Evolutionary conservation across 2,329 filamentous ascomycete genomes (phyloP), one percentile per base, ranked within the genome.

Genomic region (Bipolaris bicolor): DNA sequence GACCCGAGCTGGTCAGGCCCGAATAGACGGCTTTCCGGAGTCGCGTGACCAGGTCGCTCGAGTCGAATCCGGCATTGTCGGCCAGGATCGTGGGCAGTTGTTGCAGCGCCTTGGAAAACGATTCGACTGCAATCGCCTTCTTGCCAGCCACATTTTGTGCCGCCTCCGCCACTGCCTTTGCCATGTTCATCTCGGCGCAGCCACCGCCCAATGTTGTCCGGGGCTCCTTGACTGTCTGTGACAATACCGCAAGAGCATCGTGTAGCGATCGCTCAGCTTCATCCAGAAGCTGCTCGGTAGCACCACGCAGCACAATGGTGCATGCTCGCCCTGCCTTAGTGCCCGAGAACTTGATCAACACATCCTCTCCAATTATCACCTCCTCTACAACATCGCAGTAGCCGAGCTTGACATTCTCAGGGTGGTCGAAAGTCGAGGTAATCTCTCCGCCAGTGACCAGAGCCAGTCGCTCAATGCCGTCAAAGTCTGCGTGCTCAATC

Each of bases 101-200:
- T 71, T 93, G 88, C 58, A 99, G 84, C 29, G 95, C 95, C 56
- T 89, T 84, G 22, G 94, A 91, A 75, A 98, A 99, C 4, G 91
- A 87, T 62, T 93, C 89, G 18, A 98, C 94, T 2, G 95, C 95
- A 71, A 97, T 84, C 68, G 96, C 93, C 79, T 95, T 94, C 88
- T 99, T 99, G 76, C 95, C 95, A 67, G 95, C 92, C 7, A 97
- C 90, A 70, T 96, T 94, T 61, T 96, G 93, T 20, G 93, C 93
- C 5, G 92, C 92, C 60, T 90, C 90, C 75, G 97, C 94, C 20
- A 99, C 95, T 7, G 95, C 95, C 84, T 97, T 97, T 64, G 94
- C 91, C 95, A 99, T 99, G 67, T 96, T 82, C 94, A 98, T 98
- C 85, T 99, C 95, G 4, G 94, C 93, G 74, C 92, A 98, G 26